These are phyloP conservation scores for Aspergillus niger DNA, from an alignment of 2,329 filamentous ascomycete genomes.

Conservation along the genomic window DNA sequence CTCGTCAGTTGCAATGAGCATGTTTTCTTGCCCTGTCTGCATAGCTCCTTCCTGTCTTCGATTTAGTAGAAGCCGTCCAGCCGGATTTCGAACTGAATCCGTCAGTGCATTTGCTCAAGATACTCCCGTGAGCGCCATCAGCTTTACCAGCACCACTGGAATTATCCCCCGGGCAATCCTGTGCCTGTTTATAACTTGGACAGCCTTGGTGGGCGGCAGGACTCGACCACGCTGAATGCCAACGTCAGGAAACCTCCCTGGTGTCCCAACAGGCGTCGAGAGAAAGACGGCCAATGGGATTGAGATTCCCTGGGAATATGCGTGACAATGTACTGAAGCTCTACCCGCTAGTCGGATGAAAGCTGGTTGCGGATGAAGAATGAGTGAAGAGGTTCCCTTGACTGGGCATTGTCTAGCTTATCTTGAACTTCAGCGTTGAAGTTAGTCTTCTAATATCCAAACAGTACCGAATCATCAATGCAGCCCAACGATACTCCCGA, in stretches of 20 bases:
- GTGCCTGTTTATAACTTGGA: background rate
- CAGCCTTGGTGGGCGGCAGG: background rate
- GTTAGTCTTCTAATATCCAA: background rate
- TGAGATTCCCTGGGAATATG: background rate
- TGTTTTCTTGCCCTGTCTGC: background rate
- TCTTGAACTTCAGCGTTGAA: background rate
- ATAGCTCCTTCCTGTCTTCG: no score
- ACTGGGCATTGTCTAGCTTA: slow-evolving; percentile 7
- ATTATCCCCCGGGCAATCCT: background rate
- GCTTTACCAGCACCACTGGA: background rate
- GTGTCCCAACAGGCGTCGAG: background rate
- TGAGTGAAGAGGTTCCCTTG: background rate
- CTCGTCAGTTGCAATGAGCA: background rate
- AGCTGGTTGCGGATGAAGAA: background rate
- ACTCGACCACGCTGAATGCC: background rate
- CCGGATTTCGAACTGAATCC: background rate
- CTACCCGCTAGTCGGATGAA: background rate
- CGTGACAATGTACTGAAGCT: background rate
- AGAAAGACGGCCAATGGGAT: background rate
- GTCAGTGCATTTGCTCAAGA: background rate
- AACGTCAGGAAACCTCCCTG: background rate
- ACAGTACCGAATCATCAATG: background rate
- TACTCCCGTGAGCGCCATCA: background rate
- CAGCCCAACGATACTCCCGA: background rate
- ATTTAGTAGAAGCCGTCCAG: background rate